A percentile compares a stretch with the other conserved stretches of the same genome.
Conservation (phyloP, 768 basidiomycete genomes). For the Rhodotorula toruloides region DNA sequence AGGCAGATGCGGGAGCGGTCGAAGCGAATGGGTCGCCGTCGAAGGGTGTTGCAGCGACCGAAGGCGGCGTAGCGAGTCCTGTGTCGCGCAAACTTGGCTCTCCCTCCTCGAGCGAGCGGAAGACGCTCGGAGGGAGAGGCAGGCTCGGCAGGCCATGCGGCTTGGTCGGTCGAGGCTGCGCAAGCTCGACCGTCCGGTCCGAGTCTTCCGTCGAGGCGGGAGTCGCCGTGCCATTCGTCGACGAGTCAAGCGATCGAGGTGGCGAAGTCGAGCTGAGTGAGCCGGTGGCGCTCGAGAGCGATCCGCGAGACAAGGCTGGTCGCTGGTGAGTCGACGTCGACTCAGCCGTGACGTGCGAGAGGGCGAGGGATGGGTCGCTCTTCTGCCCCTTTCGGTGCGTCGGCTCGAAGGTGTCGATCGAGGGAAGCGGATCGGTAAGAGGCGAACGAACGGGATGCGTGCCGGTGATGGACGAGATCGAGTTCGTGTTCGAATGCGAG, state of each 20-base stretch:
- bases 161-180: neutral
- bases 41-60: neutral
- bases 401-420: slow-evolving; percentile 19
- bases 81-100: neutral
- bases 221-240: too few species aligned
- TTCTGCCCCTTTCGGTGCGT: slow-evolving; percentile 11
- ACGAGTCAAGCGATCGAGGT: too few species aligned
- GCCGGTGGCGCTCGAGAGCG: slow-evolving; percentile 10
- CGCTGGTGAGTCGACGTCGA: neutral
- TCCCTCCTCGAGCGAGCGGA: slow-evolving; percentile 3
- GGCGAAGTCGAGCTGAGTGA: neutral
- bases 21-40: slow-evolving; percentile 24
- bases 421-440: neutral
- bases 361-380: slow-evolving; percentile 13
- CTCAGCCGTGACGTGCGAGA: neutral
- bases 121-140: slow-evolving; percentile 24
- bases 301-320: slow-evolving; percentile 21
- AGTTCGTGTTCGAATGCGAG: slow-evolving; percentile 25
- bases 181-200: too few species aligned
- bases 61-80: neutral
- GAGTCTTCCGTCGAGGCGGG: neutral
- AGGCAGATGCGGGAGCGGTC: neutral
- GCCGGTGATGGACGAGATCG: slow-evolving; percentile 11
- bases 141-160: neutral
- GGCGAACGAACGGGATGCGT: neutral